These are phyloP conservation scores for Spergularia azorica DNA, from an alignment of 179 eudicot genomes.

Conservation along the genomic window DNA sequence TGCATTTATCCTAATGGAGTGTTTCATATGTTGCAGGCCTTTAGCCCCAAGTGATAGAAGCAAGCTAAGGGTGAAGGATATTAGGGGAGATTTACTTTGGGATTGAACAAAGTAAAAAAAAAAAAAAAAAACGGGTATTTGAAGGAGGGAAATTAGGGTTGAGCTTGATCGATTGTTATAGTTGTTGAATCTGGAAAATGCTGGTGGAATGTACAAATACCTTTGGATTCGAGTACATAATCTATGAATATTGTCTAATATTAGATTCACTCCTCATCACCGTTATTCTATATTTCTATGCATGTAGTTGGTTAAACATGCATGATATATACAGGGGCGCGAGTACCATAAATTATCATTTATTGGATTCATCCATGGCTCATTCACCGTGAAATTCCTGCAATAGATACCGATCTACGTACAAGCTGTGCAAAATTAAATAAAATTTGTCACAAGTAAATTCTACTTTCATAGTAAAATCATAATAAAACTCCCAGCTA, in stretches of 20 bases:
- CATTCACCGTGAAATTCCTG: too few species aligned
- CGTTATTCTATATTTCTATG: too few species aligned
- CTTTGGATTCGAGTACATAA: constrained; percentile 34
- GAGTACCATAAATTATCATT: too few species aligned
- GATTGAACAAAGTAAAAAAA: constrained; percentile 8
- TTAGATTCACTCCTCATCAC: background rate
- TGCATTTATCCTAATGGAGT: background rate
- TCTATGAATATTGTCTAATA: constrained; percentile 24
- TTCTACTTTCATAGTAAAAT: too few species aligned
- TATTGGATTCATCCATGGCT: too few species aligned
- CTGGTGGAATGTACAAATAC: constrained; percentile 39
- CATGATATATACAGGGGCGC: too few species aligned
- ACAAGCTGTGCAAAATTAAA: too few species aligned
- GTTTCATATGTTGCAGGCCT: constrained; percentile 50
- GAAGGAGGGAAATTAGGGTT: constrained; percentile 13
- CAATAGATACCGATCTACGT: too few species aligned
- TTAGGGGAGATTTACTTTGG: constrained; percentile 6
- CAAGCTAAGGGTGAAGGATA: constrained; percentile 24
- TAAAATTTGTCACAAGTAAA: too few species aligned
- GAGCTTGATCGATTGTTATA: constrained; percentile 11
- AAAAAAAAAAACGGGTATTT: background rate
- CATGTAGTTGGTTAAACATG: too few species aligned
- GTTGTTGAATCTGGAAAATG: constrained; percentile 29
- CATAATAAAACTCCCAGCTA: too few species aligned
- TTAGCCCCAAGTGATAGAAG: constrained; percentile 64